Evolutionary conservation across 331 rosid genomes (phyloP), one percentile per base, ranked within the genome.

Genomic region (Quercus tomentella): DNA sequence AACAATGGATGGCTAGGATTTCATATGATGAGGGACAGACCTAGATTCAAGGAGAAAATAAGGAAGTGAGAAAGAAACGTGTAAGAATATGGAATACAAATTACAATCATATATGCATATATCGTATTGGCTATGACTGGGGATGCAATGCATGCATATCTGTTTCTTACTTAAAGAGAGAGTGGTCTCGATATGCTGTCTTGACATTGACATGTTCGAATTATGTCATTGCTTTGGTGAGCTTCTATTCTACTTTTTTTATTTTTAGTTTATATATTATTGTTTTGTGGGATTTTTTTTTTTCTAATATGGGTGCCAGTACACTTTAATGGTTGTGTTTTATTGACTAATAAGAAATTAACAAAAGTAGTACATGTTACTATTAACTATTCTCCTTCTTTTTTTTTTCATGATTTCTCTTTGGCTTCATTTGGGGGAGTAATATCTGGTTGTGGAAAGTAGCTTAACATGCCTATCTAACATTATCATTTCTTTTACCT

Each of bases 151-250:
- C 55, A 49, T 49, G 55, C 55, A 49, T 14, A 49, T 49, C 1
- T 49, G 4, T 49, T 49, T 14, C 18, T 49, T 22, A 11, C 56
- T 22, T 70, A 4, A 41, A 2, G 43, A 6, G 16, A 9, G 66
- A 9, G 14, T 63, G 76, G 30, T 37, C 33, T 49, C 33, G 22
- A 37, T 14, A 9, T 70, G 78, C 81, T 76, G 83, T 65, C 76
- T 35, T 70, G 84, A 79, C 7, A 5, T 28, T 26, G 89, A 85
- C 86, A 67, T 54, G 54, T 57, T 85, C 65, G 62, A 75, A 72
- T 78, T 52, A 69, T 77, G 25, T 4, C 17, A 37, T 26, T 18
- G 45, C 0, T 6, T 33, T 67, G 26, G 1, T 67, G 49, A 22
- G 28, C 8, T 67, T 21, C 22, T 20, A 20, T 67, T 35, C 9